Evolutionary conservation across 495 filamentous ascomycete genomes (phyloP).

Genomic region (Peziza echinospora): DNA sequence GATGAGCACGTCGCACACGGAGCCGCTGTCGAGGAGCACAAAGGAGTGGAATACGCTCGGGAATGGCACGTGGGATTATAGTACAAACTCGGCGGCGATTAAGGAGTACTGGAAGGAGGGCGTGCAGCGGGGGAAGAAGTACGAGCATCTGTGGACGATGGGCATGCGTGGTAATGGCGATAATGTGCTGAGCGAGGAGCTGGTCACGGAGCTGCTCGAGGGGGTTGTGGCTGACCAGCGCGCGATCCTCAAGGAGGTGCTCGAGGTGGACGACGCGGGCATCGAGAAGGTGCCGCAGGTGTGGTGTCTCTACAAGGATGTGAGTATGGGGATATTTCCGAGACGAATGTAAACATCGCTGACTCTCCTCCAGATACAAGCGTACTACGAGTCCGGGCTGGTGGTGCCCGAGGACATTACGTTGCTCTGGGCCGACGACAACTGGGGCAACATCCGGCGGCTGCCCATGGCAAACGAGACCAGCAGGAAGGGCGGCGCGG

Average conservation of each 20-base stretch:
- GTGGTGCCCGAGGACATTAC: slow-evolving; percentile 51
- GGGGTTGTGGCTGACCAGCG: slow-evolving; percentile 38
- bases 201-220: slow-evolving; percentile 37
- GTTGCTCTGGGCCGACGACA: slow-evolving; percentile 55
- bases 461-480: slow-evolving; percentile 42
- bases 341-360: slow-evolving; percentile 7
- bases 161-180: slow-evolving; percentile 56
- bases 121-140: slow-evolving; percentile 38
- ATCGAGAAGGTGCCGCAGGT: slow-evolving; percentile 40
- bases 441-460: slow-evolving; percentile 46
- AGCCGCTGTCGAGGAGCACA: slow-evolving; percentile 50
- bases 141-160: slow-evolving; percentile 45
- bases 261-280: slow-evolving; percentile 30
- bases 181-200: slow-evolving; percentile 30
- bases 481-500: slow-evolving; percentile 38
- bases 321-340: slow-evolving; percentile 16
- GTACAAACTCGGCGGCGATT: slow-evolving; percentile 41
- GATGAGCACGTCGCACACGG: slow-evolving; percentile 48
- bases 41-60: slow-evolving; percentile 43
- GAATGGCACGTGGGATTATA: slow-evolving; percentile 42
- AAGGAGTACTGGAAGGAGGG: slow-evolving; percentile 46
- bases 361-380: slow-evolving; percentile 23
- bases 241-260: slow-evolving; percentile 32
- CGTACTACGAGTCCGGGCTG: slow-evolving; percentile 43
- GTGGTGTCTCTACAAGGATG: slow-evolving; percentile 54